A percentile compares a stretch with the other conserved stretches of the same genome.
These are phyloP conservation scores for Theileria orientalis DNA, from an alignment of 169 alveolate species.

Conservation along the genomic window DNA sequence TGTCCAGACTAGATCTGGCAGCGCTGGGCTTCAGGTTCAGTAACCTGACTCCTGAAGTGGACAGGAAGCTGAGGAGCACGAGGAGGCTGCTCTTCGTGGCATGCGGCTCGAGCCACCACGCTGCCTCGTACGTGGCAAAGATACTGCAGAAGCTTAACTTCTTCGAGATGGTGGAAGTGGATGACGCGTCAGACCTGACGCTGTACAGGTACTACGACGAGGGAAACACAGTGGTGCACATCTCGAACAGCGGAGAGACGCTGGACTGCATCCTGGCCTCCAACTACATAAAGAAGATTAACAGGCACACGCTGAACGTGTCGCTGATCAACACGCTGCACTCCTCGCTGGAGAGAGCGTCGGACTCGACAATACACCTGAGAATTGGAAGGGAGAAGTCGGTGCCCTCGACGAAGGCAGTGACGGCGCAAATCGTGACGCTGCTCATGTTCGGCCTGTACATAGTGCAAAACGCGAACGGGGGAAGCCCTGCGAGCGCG, in stretches of 20 bases:
- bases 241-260: conserved; percentile 97
- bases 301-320: conserved; percentile 66
- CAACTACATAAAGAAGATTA: conserved; percentile 12
- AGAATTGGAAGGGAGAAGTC: conserved; percentile 97
- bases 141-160: conserved; percentile 79
- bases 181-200: conserved; percentile 87
- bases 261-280: conserved; percentile 78
- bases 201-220: conserved; percentile 80
- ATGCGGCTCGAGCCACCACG: conserved; percentile 91
- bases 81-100: conserved; percentile 86
- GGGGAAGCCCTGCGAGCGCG: conserved; percentile 19
- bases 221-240: conserved; percentile 73
- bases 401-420: conserved; percentile 96
- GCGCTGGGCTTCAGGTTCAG: conserved; percentile 32
- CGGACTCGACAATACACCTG: conserved; percentile 87
- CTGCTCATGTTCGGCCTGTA: conserved; percentile 25
- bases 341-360: conserved; percentile 82
- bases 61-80: conserved; percentile 67
- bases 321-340: conserved; percentile 89
- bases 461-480: conserved; percentile 27
- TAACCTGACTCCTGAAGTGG: conserved; percentile 35
- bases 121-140: conserved; percentile 86
- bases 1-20: conserved; percentile 26
- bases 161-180: conserved; percentile 67
- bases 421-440: conserved; percentile 82